These are phyloP conservation scores for Backusella morwellensis DNA, from an alignment of 192 early-diverging fungal genomes.

Conservation along the genomic window DNA sequence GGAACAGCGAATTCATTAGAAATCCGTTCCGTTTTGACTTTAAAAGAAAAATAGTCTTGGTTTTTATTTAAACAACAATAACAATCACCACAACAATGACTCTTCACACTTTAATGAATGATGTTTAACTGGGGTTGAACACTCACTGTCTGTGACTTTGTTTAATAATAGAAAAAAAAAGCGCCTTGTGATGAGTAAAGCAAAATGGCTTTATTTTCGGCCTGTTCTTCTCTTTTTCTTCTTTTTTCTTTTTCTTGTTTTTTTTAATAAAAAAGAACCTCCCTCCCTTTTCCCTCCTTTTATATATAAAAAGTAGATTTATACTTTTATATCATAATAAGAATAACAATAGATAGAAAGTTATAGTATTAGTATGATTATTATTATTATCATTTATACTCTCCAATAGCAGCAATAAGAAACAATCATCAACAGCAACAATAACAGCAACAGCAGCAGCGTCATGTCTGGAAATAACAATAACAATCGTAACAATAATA, in stretches of 20 bases:
- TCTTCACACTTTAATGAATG: neutral
- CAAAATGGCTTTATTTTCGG: neutral
- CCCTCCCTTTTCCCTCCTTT: neutral
- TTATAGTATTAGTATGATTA: neutral
- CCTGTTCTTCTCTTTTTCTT: neutral
- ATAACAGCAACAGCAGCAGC: neutral
- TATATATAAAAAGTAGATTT: neutral
- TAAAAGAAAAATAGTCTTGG: neutral
- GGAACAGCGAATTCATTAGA: neutral
- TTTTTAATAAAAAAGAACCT: neutral
- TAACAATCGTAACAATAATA: neutral
- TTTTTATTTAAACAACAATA: neutral
- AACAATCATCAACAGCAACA: neutral
- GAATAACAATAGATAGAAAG: neutral
- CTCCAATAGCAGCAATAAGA: neutral
- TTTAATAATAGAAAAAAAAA: neutral
- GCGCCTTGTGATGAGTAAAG: neutral
- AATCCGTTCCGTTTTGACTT: slow-evolving; percentile 3
- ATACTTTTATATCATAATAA: neutral
- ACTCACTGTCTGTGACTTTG: neutral
- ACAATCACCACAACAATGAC: neutral
- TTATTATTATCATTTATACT: neutral
- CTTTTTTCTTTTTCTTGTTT: neutral
- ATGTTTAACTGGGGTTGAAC: neutral
- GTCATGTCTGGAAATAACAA: neutral